Conservation (phyloP, 192 early-diverging fungal genomes). For the Spinellus fusiger region DNA sequence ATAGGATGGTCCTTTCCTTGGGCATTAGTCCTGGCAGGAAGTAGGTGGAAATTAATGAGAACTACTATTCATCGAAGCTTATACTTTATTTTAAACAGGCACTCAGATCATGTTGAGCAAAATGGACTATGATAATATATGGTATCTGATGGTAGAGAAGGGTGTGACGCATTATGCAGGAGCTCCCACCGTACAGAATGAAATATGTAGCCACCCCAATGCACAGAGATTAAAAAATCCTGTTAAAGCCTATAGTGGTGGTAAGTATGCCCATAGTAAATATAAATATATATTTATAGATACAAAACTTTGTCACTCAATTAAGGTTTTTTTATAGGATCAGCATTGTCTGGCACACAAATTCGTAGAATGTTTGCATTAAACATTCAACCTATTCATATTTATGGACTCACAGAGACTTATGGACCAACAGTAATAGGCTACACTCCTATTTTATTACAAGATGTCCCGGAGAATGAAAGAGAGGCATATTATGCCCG, state of each 20-base stretch:
- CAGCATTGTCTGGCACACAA: constrained; percentile 45
- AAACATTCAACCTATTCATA: constrained; percentile 48
- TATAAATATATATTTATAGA: background rate
- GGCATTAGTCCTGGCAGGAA: constrained; percentile 9
- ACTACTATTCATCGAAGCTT: no score
- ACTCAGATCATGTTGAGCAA: constrained; percentile 48
- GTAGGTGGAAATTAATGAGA: background rate
- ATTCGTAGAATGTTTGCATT: constrained; percentile 42
- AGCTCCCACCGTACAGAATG: constrained; percentile 56
- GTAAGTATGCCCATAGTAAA: background rate
- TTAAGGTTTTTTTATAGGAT: constrained; percentile 44
- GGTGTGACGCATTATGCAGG: constrained; percentile 52
- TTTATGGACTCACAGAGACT: constrained; percentile 60
- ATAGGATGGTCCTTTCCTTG: constrained; percentile 31
- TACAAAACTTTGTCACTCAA: background rate
- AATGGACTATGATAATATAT: constrained; percentile 50
- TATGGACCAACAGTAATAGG: constrained; percentile 44
- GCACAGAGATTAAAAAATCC: constrained; percentile 23
- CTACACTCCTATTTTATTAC: constrained; percentile 31
- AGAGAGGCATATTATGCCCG: constrained; percentile 38
- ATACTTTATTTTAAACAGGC: no score
- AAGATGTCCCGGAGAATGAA: constrained; percentile 22
- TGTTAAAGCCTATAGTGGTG: constrained; percentile 15
- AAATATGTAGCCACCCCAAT: constrained; percentile 40
- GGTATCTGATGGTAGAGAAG: constrained; percentile 38